A percentile compares a stretch with the other conserved stretches of the same genome.
phyloP scores from a whole-genome alignment of 2,329 filamentous ascomycete genomes.

The Neopestalotiopsis clavispora region DNA sequence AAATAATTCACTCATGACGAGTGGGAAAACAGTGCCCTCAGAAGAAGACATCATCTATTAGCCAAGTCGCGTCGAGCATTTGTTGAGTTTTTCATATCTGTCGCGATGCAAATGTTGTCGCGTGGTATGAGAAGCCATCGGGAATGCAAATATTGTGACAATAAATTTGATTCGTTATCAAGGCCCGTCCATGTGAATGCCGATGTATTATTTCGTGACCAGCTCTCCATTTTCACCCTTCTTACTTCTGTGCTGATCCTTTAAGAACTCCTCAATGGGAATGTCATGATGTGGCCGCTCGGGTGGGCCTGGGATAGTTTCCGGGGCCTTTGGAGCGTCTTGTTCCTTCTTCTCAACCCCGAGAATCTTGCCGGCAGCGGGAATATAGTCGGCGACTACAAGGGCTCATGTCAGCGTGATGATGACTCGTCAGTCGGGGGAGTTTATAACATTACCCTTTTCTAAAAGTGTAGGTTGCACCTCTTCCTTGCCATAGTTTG shows the following conservation, averaged over 20 bases:
- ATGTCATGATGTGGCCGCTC: slow-evolving; percentile 50
- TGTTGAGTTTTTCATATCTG: no score
- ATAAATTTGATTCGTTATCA: neutral
- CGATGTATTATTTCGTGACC: neutral
- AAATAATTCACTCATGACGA: no score
- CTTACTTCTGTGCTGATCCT: slow-evolving; percentile 57
- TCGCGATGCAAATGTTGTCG: no score
- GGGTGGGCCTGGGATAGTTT: slow-evolving; percentile 41
- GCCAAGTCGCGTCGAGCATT: no score
- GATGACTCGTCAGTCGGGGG: neutral
- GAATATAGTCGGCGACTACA: slow-evolving; percentile 49
- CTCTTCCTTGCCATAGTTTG: slow-evolving; percentile 27
- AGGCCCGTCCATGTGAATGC: neutral
- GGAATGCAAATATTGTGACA: no score
- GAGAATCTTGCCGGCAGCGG: slow-evolving; percentile 46
- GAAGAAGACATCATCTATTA: no score
- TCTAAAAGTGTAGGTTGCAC: slow-evolving; percentile 43
- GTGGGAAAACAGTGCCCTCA: no score
- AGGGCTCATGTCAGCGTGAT: neutral
- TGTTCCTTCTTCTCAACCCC: slow-evolving; percentile 37
- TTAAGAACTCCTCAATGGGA: slow-evolving; percentile 58
- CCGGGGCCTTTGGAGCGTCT: slow-evolving; percentile 23
- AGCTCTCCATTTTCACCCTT: slow-evolving; percentile 21
- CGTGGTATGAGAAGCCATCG: no score
- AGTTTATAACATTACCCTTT: slow-evolving; percentile 41